Conservation (phyloP, 495 filamentous ascomycete species). For the Xylaria cubensis region DNA sequence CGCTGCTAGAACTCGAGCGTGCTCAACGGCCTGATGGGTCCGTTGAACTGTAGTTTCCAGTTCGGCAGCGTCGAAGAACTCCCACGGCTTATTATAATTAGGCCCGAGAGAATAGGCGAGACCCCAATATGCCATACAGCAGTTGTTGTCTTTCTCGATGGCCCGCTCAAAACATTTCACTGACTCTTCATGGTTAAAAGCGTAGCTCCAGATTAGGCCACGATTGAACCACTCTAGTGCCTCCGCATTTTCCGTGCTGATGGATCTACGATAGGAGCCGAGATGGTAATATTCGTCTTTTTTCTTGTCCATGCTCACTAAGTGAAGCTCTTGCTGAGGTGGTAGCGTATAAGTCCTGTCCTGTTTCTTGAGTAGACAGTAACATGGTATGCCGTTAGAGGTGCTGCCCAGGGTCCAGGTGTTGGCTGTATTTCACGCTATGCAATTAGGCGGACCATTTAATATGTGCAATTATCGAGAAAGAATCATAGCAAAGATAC, state of each 20-base stretch:
- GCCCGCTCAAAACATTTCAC: slow-evolving; percentile 65
- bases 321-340: background rate
- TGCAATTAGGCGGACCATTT: slow-evolving; percentile 16
- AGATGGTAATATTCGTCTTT: slow-evolving; percentile 59
- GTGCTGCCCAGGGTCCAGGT: background rate
- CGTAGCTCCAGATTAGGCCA: slow-evolving; percentile 68
- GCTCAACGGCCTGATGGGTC: slow-evolving; percentile 50
- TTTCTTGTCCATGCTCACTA: slow-evolving; percentile 12
- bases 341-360: background rate
- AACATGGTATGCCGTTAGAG: background rate
- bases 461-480: slow-evolving; percentile 16
- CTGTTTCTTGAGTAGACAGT: background rate
- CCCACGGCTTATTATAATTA: slow-evolving; percentile 80
- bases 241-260: slow-evolving; percentile 51
- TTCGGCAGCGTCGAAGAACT: slow-evolving; percentile 67
- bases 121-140: slow-evolving; percentile 72
- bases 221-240: slow-evolving; percentile 67
- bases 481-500: background rate
- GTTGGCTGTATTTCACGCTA: background rate
- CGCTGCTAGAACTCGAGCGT: slow-evolving; percentile 43
- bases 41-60: slow-evolving; percentile 51
- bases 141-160: slow-evolving; percentile 57
- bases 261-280: slow-evolving; percentile 56
- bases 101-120: slow-evolving; percentile 69
- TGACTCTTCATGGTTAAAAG: slow-evolving; percentile 71